Conservation (phyloP, 2,329 filamentous ascomycete genomes). For the Exserohilum turcica region DNA sequence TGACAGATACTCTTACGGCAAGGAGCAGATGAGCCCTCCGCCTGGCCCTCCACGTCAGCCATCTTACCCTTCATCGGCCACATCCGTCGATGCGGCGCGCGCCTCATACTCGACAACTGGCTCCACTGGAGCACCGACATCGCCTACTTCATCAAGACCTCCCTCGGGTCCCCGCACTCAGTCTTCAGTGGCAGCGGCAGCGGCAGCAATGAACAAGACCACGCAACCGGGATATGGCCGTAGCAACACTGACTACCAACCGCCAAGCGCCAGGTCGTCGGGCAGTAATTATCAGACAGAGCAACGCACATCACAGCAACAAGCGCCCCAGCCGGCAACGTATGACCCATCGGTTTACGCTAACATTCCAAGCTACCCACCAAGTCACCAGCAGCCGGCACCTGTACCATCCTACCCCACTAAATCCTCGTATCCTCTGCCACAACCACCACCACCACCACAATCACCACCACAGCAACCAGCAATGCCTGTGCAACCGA, state of each 20-base stretch:
- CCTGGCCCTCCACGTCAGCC: slow-evolving; percentile 48
- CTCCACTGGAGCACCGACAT: slow-evolving; percentile 49
- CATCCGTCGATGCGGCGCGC: slow-evolving; percentile 56
- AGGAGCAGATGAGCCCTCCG: slow-evolving; percentile 48
- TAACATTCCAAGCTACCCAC: slow-evolving; percentile 47
- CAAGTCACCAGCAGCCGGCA: slow-evolving; percentile 38
- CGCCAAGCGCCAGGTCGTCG: slow-evolving; percentile 37
- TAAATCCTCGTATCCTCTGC: slow-evolving; percentile 43
- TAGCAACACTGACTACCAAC: slow-evolving; percentile 51
- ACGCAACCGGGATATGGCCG: slow-evolving; percentile 52
- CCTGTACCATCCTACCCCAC: slow-evolving; percentile 41
- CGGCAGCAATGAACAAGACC: slow-evolving; percentile 53
- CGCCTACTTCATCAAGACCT: slow-evolving; percentile 55
- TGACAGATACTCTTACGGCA: slow-evolving; percentile 56
- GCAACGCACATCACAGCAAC: slow-evolving; percentile 48
- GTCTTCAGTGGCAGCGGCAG: slow-evolving; percentile 54
- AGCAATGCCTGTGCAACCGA: slow-evolving; percentile 52
- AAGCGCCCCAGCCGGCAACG: slow-evolving; percentile 59
- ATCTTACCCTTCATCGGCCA: slow-evolving; percentile 48
- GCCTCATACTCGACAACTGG: slow-evolving; percentile 50
- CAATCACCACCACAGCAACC: slow-evolving; percentile 58
- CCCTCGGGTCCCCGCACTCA: slow-evolving; percentile 56
- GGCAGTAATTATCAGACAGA: slow-evolving; percentile 48
- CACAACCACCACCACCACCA: slow-evolving; percentile 55
- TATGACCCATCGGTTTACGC: slow-evolving; percentile 83